These are phyloP conservation scores for Casuarina equisetifolia DNA, from an alignment of 306 rosid genomes.

Conservation along the genomic window DNA sequence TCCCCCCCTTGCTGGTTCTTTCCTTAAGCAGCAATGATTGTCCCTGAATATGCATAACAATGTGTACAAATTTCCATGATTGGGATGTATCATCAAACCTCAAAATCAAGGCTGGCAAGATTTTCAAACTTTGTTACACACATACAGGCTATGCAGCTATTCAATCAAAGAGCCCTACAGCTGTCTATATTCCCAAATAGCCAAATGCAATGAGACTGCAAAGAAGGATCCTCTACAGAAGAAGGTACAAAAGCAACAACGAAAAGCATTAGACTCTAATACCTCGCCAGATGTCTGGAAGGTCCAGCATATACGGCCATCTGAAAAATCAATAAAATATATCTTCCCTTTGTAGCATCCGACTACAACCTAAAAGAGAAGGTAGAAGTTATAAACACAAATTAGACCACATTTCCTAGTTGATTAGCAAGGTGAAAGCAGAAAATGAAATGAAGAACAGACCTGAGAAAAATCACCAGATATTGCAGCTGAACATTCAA, in stretches of 20 bases:
- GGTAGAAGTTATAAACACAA: slow-evolving; percentile 21
- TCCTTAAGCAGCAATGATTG: neutral
- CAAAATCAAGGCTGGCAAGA: neutral
- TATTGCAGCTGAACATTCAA: slow-evolving; percentile 87
- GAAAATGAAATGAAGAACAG: slow-evolving; percentile 21
- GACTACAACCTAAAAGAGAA: slow-evolving; percentile 69
- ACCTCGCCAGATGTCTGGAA: slow-evolving; percentile 92
- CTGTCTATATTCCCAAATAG: neutral
- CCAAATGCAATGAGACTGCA: neutral
- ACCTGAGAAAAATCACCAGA: slow-evolving; percentile 86
- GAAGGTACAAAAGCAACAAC: slow-evolving; percentile 17
- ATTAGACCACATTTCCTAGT: slow-evolving; percentile 13
- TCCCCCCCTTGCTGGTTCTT: too few species aligned
- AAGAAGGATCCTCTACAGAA: slow-evolving; percentile 26
- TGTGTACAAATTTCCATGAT: neutral
- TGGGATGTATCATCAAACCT: neutral
- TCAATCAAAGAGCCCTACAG: neutral
- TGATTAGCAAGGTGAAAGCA: slow-evolving; percentile 4
- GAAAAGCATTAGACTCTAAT: slow-evolving; percentile 25
- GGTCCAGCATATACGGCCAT: slow-evolving; percentile 71
- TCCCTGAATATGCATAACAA: neutral
- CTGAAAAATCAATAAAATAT: slow-evolving; percentile 70
- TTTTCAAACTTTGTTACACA: neutral
- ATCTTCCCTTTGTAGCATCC: slow-evolving; percentile 90
- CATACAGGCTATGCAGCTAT: neutral